These are phyloP conservation scores for Brettanomyces nanus DNA, from an alignment of 805 yeast genomes.

Conservation along the genomic window DNA sequence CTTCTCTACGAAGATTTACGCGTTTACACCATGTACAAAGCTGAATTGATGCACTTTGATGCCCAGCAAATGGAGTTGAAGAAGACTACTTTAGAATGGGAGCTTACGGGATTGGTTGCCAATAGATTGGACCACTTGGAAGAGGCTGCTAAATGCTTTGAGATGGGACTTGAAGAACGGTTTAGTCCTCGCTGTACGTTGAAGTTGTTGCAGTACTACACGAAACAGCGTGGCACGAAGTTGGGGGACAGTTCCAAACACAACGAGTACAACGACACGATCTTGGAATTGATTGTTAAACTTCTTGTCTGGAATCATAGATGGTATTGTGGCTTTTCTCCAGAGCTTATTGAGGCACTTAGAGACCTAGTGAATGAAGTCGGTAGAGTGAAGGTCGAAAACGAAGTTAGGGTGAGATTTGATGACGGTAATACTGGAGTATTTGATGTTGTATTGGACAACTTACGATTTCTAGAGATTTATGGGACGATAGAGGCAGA, in stretches of 20 bases:
- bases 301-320: constrained; percentile 96
- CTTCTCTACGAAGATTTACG: constrained; percentile 63
- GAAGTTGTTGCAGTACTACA: constrained; percentile 61
- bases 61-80: constrained; percentile 61
- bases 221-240: constrained; percentile 32
- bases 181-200: constrained; percentile 77
- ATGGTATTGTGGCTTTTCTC: constrained; percentile 91
- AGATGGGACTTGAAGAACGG: constrained; percentile 58
- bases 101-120: constrained; percentile 80
- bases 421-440: constrained; percentile 51
- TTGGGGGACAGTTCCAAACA: constrained; percentile 18
- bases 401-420: constrained; percentile 61
- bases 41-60: constrained; percentile 81
- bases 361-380: constrained; percentile 60
- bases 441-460: constrained; percentile 44
- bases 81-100: constrained; percentile 80
- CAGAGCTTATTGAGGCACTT: constrained; percentile 50
- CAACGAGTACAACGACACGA: constrained; percentile 39
- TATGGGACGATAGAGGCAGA: constrained; percentile 33
- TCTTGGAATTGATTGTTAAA: constrained; percentile 64
- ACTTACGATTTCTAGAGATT: constrained; percentile 38
- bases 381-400: constrained; percentile 70
- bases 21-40: constrained; percentile 88
- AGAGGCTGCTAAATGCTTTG: constrained; percentile 83
- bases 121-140: constrained; percentile 75